Evolutionary conservation across 768 basidiomycete species (phyloP), one percentile per base, ranked within the genome.

Genomic region (Lentinula sp.): DNA sequence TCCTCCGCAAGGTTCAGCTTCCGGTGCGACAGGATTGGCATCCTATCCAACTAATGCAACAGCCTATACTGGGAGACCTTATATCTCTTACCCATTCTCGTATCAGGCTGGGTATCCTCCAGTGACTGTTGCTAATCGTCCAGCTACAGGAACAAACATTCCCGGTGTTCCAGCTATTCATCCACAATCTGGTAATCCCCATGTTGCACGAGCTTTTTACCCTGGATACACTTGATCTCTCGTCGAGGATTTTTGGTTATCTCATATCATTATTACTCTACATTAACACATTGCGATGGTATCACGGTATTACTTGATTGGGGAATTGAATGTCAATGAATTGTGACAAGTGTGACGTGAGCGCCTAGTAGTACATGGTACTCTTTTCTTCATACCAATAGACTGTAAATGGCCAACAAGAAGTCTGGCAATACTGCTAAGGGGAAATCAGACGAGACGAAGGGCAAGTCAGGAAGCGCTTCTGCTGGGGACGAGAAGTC

Each of bases 391-490:
- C 28, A 4, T 28, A 28, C 28, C 28, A 28, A 28, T 28, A 28
- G 28, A 28, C 28, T 28, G 28, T 43, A 13, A 5, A 59, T 60
- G 60, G 53, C 60, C 23, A 55, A 55, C 18, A 63, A 63, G 48
- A 57, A 59, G 16, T 51, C 62, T 42, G 34, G 58, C 18, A 40
- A 5, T 6, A 8, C 48, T n/a, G 10, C 7, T 7, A 59, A 74
- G 49, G 76, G 73, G 65, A 75, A 77, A 42, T 31, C 69, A 4
- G 68, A 62, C 11, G 74, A 74, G 48, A 81, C 80, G 70, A 81
- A 84, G 67, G 72, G 70, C 13, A 80, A 80, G 21, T 9, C 55
- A 2, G 55, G 55, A 56, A 70, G 70, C 61, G 70, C 76, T 70
- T 69, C 63, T 57, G 75, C 73, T 62, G 70, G 59, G 11, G 75